A percentile compares a stretch with the other conserved stretches of the same genome.
phyloP scores from a whole-genome alignment of 108 stramenopile species.

The Craspedostauros australis region DNA sequence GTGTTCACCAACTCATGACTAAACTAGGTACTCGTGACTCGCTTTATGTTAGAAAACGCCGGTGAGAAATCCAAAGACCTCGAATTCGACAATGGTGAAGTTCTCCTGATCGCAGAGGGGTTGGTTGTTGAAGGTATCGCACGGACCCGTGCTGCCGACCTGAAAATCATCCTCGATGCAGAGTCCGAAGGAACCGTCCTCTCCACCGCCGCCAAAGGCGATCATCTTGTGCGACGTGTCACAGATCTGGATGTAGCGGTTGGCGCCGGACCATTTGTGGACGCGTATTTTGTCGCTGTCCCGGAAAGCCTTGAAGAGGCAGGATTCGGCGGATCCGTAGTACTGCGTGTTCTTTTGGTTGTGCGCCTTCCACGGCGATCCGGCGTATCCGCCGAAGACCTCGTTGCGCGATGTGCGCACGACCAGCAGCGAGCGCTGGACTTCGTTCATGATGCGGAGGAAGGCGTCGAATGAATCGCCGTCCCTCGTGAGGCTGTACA shows the following conservation, averaged over 20 bases:
- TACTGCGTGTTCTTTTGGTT: slow-evolving; percentile 21
- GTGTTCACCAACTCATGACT: too few relatives aligned
- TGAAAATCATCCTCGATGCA: slow-evolving; percentile 85
- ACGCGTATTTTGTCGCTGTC: slow-evolving; percentile 9
- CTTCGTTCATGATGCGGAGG: slow-evolving; percentile 47
- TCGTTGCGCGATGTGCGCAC: slow-evolving; percentile 52
- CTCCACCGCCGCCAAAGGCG: slow-evolving; percentile 86
- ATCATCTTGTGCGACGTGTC: slow-evolving; percentile 49
- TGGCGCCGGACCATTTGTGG: slow-evolving; percentile 79
- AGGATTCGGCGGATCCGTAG: slow-evolving; percentile 71
- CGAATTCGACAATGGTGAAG: slow-evolving; percentile 69
- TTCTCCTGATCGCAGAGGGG: slow-evolving; percentile 54
- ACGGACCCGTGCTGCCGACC: slow-evolving; percentile 70
- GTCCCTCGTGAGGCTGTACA: slow-evolving; percentile 73
- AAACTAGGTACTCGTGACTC: too few relatives aligned
- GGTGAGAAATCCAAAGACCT: slow-evolving; percentile 56
- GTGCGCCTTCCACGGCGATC: slow-evolving; percentile 55
- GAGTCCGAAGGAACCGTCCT: slow-evolving; percentile 80
- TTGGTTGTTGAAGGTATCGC: slow-evolving; percentile 84
- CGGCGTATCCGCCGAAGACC: slow-evolving; percentile 82
- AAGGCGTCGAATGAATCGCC: slow-evolving; percentile 82
- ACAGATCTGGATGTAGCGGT: slow-evolving; percentile 81
- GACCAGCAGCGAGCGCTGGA: slow-evolving; percentile 59
- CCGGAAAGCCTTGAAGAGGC: slow-evolving; percentile 50
- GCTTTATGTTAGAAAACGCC: slow-evolving; percentile 32